A percentile compares a stretch with the other conserved stretches of the same genome.
Conservation (phyloP, 139 green algal genomes). For the Tetradesmus lagerheimii region DNA sequence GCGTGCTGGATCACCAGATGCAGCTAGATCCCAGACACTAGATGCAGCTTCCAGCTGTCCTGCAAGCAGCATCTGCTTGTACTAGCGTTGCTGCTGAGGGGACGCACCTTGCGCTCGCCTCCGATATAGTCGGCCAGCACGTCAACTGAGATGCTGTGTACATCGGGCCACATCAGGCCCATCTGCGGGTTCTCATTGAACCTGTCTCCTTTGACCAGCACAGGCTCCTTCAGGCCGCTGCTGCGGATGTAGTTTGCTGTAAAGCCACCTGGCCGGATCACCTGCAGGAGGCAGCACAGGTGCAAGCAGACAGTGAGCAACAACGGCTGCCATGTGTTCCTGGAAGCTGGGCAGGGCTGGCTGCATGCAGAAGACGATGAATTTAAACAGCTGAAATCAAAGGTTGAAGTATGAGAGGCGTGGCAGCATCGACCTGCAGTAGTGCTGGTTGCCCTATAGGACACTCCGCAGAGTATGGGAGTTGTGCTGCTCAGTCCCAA, state of each 20-base stretch:
- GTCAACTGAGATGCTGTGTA: constrained; percentile 29
- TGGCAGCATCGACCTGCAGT: background rate
- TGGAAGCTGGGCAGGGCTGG: background rate
- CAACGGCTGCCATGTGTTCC: background rate
- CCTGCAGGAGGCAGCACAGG: constrained; percentile 11
- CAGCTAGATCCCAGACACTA: background rate
- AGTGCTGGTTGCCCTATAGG: background rate
- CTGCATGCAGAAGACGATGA: background rate
- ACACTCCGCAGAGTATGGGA: background rate
- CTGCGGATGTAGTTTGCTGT: constrained; percentile 1
- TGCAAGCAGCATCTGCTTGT: background rate
- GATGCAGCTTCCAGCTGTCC: background rate
- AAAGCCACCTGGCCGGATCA: constrained; percentile 28
- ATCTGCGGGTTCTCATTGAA: constrained; percentile 35
- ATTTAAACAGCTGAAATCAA: background rate
- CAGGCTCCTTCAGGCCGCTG: constrained; percentile 23
- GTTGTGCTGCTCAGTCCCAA: background rate
- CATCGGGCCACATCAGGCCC: constrained; percentile 42
- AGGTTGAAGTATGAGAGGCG: background rate
- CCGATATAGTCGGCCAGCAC: constrained; percentile 24
- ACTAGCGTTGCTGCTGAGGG: background rate
- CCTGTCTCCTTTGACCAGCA: constrained; percentile 48
- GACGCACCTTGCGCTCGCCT: constrained; percentile 13
- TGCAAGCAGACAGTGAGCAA: background rate
- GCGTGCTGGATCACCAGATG: background rate